Base-by-base conservation (phyloP, 1,139 yeast genomes). In the Candida sp. region DNA sequence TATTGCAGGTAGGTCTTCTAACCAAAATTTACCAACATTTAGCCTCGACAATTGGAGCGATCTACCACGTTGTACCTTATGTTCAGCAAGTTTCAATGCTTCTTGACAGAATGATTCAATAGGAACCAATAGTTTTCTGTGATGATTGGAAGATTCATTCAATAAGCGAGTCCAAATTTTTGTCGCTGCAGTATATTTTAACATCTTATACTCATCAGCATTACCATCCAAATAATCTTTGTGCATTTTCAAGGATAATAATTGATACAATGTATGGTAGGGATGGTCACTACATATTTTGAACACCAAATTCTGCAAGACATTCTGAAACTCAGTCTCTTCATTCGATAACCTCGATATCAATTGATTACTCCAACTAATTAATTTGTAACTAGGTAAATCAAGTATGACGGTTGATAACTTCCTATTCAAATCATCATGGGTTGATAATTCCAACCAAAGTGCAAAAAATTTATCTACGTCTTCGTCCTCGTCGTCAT, bases 331-430 rank as follows among this genome's bases (percentile, higher is more conserved):
- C 1, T 47, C 53, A 5, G 73, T 56, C 0, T 53, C 46, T 21
- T 79, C 85, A 33, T 63, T 63, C 0, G 81, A 68, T 21, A 91
- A 61, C 45, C 96, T 72, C 0, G 98, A 88, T 4, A 88, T 75
- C 38, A 93, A 70, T 58, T 93, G 99, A 45, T 87, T 83, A 38
- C 84, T 72, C 96, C 97, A 90, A 0, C 89, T 79, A 4, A 88
- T 71, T 44, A 89, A 77, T 52, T 82, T 82, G 54, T 71, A 68
- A 21, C 77, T 70, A 0, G 95, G 85, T 27, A 88, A 64, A 0
- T 45, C 43, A 2, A 58, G 51, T 3, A 77, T 60, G 15, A 71
- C 64, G 0, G 61, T 48, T n/a, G 54, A 48, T 4, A 77, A 61
- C 5, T 52, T 47, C 3, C 48, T 45, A 51, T 77, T 79, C 5